Evolutionary conservation across 1,139 yeast genomes (phyloP), one percentile per base, ranked within the genome.

Genomic region (Diutina mesorugosa): DNA sequence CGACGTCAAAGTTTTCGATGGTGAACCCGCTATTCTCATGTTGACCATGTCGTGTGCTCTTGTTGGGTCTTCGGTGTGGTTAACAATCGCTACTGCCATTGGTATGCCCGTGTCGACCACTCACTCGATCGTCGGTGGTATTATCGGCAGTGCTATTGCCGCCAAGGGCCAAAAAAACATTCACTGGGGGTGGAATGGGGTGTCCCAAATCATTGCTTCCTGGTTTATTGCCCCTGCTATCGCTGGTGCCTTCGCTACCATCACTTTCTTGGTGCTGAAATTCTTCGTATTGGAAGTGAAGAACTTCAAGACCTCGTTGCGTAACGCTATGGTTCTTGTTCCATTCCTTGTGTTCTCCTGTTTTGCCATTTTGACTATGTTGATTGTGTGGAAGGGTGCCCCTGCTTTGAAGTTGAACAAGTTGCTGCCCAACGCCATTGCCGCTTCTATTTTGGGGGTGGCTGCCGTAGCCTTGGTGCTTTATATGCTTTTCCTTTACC

Each of bases 101-200:
- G 88, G 90, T 61, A 79, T 84, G 79, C 91, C 93, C 32, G 90
- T 84, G 55, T 85, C 91, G 16, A 84, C 91, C 41, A 86, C 93
- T 28, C 91, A 86, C 65, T 83, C 90, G 12, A 84, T 86, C 63
- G 87, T 86, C 56, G 93, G 91, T 66, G 91, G 84, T 46, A 78
- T 84, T 55, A 84, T 85, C 60, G 93, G 95, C 61, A 78, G 87
- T 18, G 85, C 89, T 58, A 79, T 87, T 65, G 95, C 91, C 55
- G 85, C 91, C 35, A 76, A 75, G 61, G 84, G 84, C 59, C 83
- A 80, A 51, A 65, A 69, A 2, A 73, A 80, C 59, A 78, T 86
- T 59, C 71, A 69, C 59, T 86, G 93, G 95, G 91, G 90, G 29
- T 86, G 93, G 93, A 59, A 62, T 21, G 90, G 90, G 51, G 85